Conservation (phyloP, 2,329 filamentous ascomycete genomes). For the Xylariaceae sp. region DNA sequence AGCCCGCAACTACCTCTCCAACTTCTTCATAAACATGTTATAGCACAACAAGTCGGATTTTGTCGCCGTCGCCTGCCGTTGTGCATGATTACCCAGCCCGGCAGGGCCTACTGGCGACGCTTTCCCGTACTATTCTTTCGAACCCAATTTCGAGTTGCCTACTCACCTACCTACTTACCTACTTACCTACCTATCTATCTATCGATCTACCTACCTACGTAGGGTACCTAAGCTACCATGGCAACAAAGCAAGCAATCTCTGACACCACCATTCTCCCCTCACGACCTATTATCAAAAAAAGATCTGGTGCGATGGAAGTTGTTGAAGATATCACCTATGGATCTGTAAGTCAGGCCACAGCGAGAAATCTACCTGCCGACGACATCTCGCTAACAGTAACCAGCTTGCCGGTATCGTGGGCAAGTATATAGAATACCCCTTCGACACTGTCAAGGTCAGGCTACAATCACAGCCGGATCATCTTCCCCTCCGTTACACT, state of each 20-base stretch:
- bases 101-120: constrained; percentile 30
- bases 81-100: constrained; percentile 31
- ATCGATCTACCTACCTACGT: too few relatives aligned
- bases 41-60: constrained; percentile 28
- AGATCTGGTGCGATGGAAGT: constrained; percentile 65
- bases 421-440: constrained; percentile 97
- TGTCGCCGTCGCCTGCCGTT: constrained; percentile 37
- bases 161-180: too few relatives aligned
- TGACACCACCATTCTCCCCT: constrained; percentile 32
- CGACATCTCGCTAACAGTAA: constrained; percentile 4
- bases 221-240: constrained; percentile 34
- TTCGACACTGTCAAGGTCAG: constrained; percentile 99
- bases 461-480: constrained; percentile 91
- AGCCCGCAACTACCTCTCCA: constrained; percentile 10
- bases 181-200: too few relatives aligned
- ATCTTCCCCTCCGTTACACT: constrained; percentile 78
- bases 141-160: constrained; percentile 5
- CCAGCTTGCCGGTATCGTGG: constrained; percentile 81
- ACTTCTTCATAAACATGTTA: constrained; percentile 31
- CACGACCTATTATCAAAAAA: constrained; percentile 16
- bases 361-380: neutral
- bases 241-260: constrained; percentile 35
- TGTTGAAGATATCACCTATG: constrained; percentile 85
- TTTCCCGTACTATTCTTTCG: neutral
- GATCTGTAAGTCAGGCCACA: constrained; percentile 68